A percentile compares a stretch with the other conserved stretches of the same genome.
These are phyloP conservation scores for Lipomyces starkeyi DNA, from an alignment of 805 yeast genomes.

Conservation along the genomic window DNA sequence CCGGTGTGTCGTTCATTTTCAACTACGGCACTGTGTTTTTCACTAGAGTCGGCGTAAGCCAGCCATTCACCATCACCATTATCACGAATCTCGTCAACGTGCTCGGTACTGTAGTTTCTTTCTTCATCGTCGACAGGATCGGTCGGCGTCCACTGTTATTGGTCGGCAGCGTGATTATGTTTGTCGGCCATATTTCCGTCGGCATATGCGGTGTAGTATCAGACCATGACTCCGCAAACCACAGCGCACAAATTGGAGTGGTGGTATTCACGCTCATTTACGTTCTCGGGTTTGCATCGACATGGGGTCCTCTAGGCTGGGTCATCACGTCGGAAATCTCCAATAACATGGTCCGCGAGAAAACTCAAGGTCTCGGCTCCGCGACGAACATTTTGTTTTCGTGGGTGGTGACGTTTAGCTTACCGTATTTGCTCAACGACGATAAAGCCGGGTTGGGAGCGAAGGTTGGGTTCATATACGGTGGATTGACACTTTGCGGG, in stretches of 20 bases:
- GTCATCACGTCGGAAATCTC: slow-evolving; percentile 2
- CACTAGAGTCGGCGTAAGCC: background rate
- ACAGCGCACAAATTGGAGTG: background rate
- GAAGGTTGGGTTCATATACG: slow-evolving; percentile 7
- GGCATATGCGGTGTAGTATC: slow-evolving; percentile 9
- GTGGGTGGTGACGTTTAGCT: too few relatives aligned
- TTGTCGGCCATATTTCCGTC: background rate
- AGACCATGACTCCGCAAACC: background rate
- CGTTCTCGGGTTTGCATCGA: background rate
- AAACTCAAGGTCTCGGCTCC: too few relatives aligned
- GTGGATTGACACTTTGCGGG: slow-evolving; percentile 1
- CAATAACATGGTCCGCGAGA: too few relatives aligned
- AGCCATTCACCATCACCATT: slow-evolving; percentile 3
- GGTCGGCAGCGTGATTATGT: slow-evolving; percentile 32
- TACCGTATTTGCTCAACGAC: too few relatives aligned
- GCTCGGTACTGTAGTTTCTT: slow-evolving; percentile 66
- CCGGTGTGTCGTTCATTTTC: slow-evolving; percentile 4
- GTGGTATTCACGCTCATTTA: slow-evolving; percentile 2
- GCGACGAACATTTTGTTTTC: too few relatives aligned
- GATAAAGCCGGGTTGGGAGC: background rate
- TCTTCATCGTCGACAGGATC: slow-evolving; percentile 61
- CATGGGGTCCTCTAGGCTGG: slow-evolving; percentile 6
- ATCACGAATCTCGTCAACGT: slow-evolving; percentile 50
- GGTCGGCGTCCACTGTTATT: slow-evolving; percentile 62
- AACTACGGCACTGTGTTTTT: slow-evolving; percentile 6